Percentiles rank a stretch among this genome's conserved stretches.
Conservation (phyloP, 257 asterid species). For the Solanum corneliomulleri region DNA sequence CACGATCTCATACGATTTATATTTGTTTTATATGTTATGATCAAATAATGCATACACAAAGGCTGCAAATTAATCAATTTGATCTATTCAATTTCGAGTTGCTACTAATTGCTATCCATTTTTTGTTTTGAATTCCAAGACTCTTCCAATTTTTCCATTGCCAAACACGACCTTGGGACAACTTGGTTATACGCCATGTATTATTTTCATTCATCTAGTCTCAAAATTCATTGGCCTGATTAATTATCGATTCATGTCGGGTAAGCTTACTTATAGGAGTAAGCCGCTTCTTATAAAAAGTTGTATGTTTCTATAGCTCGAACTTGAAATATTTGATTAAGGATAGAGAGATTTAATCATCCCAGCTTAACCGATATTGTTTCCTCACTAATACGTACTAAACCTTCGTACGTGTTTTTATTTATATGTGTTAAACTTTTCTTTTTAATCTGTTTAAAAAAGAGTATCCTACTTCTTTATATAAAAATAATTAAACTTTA, state of each 20-base stretch:
- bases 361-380: not conserved
- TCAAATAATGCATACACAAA: not conserved
- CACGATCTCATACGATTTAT: no score
- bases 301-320: not conserved
- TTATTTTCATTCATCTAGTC: not conserved
- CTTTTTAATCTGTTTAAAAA: not conserved
- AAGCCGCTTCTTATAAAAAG: not conserved
- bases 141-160: not conserved
- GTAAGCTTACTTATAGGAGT: not conserved
- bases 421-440: not conserved
- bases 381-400: not conserved
- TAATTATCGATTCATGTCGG: not conserved
- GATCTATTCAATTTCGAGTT: not conserved
- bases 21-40: not conserved
- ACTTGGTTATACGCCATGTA: not conserved
- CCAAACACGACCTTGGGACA: not conserved
- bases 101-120: not conserved
- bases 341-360: fast-evolving
- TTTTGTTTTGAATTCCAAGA: not conserved
- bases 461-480: not conserved
- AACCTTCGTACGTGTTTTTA: not conserved
- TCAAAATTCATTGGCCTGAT: not conserved
- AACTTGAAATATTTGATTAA: not conserved
- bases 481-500: not conserved
- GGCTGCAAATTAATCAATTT: not conserved